These are phyloP conservation scores for Russula sp. DNA, from an alignment of 768 basidiomycete species.

Conservation along the genomic window DNA sequence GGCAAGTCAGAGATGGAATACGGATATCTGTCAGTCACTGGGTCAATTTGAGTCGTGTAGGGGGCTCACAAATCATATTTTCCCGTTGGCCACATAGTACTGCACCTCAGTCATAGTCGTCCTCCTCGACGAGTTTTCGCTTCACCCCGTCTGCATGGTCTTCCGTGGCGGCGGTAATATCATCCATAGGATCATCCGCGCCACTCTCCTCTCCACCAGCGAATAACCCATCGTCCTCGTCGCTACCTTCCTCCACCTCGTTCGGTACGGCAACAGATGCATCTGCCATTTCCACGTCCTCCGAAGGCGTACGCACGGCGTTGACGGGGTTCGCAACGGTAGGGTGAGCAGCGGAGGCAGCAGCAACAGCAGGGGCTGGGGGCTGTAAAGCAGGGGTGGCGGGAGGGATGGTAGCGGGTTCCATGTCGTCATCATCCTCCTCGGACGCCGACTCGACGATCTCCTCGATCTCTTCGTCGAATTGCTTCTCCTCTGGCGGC, in stretches of 20 bases:
- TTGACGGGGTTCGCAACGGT: constrained; percentile 38
- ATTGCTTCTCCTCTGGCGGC: constrained; percentile 66
- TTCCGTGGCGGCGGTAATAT: constrained; percentile 39
- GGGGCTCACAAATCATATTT: not conserved
- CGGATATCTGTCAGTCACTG: not conserved
- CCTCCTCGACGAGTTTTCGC: constrained; percentile 77
- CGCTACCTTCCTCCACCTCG: constrained; percentile 57
- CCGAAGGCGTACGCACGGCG: constrained; percentile 48
- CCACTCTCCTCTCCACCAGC: constrained; percentile 72
- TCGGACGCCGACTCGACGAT: constrained; percentile 69
- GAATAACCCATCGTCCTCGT: constrained; percentile 71
- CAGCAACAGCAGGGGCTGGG: constrained; percentile 9
- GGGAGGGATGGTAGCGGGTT: constrained; percentile 48
- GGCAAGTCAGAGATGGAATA: not conserved
- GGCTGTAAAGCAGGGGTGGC: constrained; percentile 14
- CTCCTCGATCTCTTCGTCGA: constrained; percentile 78
- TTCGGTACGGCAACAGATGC: constrained; percentile 28
- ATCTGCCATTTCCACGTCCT: constrained; percentile 60
- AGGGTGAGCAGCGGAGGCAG: constrained; percentile 17
- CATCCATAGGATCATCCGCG: constrained; percentile 69
- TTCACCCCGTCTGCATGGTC: constrained; percentile 51
- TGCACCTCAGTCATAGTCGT: constrained; percentile 63
- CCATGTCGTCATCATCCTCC: constrained; percentile 62
- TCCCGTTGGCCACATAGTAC: not conserved
- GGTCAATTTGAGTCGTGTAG: not conserved